Evolutionary conservation across 208 protist species (phyloP).

Genomic region (Porcisia hertigi): DNA sequence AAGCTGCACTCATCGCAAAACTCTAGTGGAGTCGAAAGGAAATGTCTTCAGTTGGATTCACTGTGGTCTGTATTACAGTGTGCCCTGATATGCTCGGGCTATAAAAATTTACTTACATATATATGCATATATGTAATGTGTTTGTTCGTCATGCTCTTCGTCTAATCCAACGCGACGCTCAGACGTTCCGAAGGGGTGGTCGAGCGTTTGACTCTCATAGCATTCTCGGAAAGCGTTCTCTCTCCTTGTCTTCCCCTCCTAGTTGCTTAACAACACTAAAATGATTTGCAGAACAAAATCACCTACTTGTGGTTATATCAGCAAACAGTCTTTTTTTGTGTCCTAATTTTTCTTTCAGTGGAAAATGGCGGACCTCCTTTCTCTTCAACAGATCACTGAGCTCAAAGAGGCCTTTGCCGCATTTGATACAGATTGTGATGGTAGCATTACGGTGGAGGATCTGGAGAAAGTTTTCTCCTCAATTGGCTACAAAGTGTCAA

Average conservation of each 20-base stretch:
- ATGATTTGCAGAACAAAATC: background rate
- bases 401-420: conserved; percentile 99
- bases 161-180: no score
- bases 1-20: background rate
- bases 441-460: conserved; percentile 98
- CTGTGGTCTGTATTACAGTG: background rate
- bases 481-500: conserved; percentile 95
- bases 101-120: background rate
- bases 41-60: background rate
- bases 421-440: conserved; percentile 99
- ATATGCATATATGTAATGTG: no score
- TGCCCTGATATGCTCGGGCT: background rate
- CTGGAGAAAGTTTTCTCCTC: conserved; percentile 99
- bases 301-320: background rate
- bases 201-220: background rate
- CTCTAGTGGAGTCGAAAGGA: background rate
- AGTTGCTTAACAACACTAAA: background rate
- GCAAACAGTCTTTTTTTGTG: background rate
- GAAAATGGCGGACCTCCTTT: conserved; percentile 92
- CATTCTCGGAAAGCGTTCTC: background rate
- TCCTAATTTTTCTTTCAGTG: background rate
- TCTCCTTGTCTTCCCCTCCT: background rate
- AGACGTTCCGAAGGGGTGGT: background rate
- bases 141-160: background rate
- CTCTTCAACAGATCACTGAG: conserved; percentile 99